Evolutionary conservation across 768 basidiomycete species (phyloP), one percentile per base, ranked within the genome.

Genomic region (Gymnopilus dilepis): DNA sequence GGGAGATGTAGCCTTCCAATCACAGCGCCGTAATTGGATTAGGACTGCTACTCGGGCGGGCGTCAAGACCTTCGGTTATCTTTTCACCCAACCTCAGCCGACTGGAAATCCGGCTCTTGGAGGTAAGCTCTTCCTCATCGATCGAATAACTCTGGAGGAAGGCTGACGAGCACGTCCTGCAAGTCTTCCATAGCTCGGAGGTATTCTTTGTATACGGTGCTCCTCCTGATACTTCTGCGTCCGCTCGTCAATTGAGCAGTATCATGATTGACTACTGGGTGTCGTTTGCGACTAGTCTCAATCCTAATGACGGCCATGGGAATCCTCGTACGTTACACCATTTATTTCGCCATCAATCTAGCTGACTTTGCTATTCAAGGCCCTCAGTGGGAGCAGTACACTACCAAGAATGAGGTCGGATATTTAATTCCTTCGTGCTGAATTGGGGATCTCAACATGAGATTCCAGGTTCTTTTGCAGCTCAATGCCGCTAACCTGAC

Each of bases 201-300:
- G 58, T 79, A 9, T 31, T 58, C 3, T 79, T 70, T 54, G 76
- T 79, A 1, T 79, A 75, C 31, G 79, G 78, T 4, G 64, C 63
- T 3, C 72, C 73, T 1, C 33, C 40, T 21, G 70, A 75, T 56
- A 62, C 55, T 8, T 70, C 71, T 17, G 59, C 69, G 22, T 61
- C 69, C 24, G 62, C 67, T 8, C 42, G 62, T 40, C 59, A 56
- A 1, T 57, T 77, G 3, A 78, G 77, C 58, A 66, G 58, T 17
- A 51, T 71, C n/a, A 77, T 80, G 73, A 72, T 78, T 26, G 76
- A 80, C 59, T 80, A 79, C 57, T 80, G 77, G 79, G 71, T 80
- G 8, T 80, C 79, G 3, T 80, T 79, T 52, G 73, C 74, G 1
- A 76, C 71, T 3, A 73, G 70, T 33, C 61, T 80, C 38, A 70